Evolutionary conservation across 2,329 filamentous ascomycete genomes (phyloP).

Genomic region (Aquanectria penicillioides): DNA sequence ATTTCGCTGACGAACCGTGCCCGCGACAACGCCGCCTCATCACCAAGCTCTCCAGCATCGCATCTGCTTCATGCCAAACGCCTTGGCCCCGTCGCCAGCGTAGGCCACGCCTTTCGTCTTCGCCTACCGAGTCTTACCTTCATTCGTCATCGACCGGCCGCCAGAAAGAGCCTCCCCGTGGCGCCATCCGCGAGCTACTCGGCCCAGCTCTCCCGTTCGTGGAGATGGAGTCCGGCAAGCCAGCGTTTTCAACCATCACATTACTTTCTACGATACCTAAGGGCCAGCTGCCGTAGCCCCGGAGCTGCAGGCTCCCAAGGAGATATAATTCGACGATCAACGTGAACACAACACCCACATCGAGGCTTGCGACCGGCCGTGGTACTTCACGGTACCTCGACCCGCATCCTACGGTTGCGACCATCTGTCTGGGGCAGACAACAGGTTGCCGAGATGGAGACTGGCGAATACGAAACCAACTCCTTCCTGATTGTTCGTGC

Average conservation of each 20-base stretch:
- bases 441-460: constrained; percentile 66
- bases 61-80: constrained; percentile 15
- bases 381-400: constrained; percentile 33
- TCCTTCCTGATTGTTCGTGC: constrained; percentile 64
- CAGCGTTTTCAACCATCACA: constrained; percentile 33
- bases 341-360: constrained; percentile 20
- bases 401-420: constrained; percentile 41
- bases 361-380: constrained; percentile 31
- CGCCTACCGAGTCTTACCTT: constrained; percentile 10
- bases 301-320: constrained; percentile 2
- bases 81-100: constrained; percentile 19
- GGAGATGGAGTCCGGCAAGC: constrained; percentile 53
- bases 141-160: constrained; percentile 15
- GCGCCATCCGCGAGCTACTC: constrained; percentile 35
- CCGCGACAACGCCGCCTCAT: constrained; percentile 32
- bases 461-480: constrained; percentile 72
- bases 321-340: constrained; percentile 11
- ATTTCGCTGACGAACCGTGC: constrained; percentile 31
- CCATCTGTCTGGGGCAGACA: constrained; percentile 39
- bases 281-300: constrained; percentile 26
- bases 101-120: constrained; percentile 14
- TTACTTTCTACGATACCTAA: constrained; percentile 29
- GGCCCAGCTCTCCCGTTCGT: constrained; percentile 40
- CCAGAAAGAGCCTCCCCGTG: constrained; percentile 26
- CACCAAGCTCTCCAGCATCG: constrained; percentile 13